phyloP scores from a whole-genome alignment of 768 basidiomycete genomes.

The Mycena rosella region DNA sequence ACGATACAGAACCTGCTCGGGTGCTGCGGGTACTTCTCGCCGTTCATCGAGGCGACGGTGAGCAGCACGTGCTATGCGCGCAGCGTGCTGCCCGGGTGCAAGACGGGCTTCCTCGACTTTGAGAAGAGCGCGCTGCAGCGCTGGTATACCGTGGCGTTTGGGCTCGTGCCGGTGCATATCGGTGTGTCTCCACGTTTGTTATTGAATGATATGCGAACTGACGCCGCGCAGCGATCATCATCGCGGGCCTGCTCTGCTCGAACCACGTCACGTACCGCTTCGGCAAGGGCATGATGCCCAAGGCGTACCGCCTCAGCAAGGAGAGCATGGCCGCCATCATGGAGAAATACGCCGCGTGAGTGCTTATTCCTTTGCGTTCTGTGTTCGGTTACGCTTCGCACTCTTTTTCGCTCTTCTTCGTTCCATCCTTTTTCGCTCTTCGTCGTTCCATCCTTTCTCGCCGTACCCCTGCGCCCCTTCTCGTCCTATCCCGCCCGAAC shows the following conservation, averaged over 20 bases:
- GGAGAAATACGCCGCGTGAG: slow-evolving; percentile 85
- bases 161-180: slow-evolving; percentile 78
- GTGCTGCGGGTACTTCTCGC: slow-evolving; percentile 87
- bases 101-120: slow-evolving; percentile 69
- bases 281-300: slow-evolving; percentile 91
- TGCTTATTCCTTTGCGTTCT: neutral
- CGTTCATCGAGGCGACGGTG: slow-evolving; percentile 78
- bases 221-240: slow-evolving; percentile 54
- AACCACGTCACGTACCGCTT: slow-evolving; percentile 91
- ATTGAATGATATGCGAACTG: neutral
- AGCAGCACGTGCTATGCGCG: slow-evolving; percentile 81
- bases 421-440: no score
- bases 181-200: slow-evolving; percentile 34
- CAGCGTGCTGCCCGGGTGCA: slow-evolving; percentile 80
- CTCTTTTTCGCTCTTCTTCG: no score
- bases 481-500: no score
- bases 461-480: no score
- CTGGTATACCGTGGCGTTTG: slow-evolving; percentile 77
- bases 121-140: slow-evolving; percentile 65
- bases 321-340: slow-evolving; percentile 84
- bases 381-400: no score
- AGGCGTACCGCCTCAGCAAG: slow-evolving; percentile 81
- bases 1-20: slow-evolving; percentile 78
- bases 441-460: no score
- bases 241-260: slow-evolving; percentile 76